phyloP scores from a whole-genome alignment of 495 filamentous ascomycete species.

The Xylaria scruposa region DNA sequence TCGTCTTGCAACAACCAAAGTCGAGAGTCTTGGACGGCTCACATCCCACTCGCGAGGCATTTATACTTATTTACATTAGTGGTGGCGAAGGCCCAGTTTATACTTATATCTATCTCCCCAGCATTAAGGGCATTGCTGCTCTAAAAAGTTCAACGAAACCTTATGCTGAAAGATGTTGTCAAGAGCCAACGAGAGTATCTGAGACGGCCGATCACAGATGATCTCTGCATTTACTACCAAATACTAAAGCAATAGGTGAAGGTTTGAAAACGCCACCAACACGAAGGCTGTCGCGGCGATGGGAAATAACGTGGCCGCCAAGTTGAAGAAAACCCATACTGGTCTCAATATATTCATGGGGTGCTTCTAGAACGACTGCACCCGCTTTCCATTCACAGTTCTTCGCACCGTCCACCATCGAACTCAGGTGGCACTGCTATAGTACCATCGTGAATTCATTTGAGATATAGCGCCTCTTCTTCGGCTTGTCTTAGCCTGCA shows the following conservation, averaged over 20 bases:
- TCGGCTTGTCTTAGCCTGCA: slow-evolving; percentile 15
- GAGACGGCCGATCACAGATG: slow-evolving; percentile 9
- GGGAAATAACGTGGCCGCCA: slow-evolving; percentile 10
- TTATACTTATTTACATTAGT: neutral
- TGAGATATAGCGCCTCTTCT: slow-evolving; percentile 7
- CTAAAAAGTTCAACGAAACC: neutral
- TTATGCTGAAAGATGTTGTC: neutral
- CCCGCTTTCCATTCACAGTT: neutral
- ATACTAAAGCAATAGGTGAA: neutral
- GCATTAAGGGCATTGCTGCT: neutral
- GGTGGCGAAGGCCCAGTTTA: neutral
- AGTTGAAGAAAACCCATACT: neutral
- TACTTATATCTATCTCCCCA: neutral
- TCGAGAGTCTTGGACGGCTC: slow-evolving; percentile 6
- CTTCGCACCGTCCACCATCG: slow-evolving; percentile 9
- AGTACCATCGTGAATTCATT: slow-evolving; percentile 8
- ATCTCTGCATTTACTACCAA: neutral
- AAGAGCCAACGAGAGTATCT: slow-evolving; percentile 1
- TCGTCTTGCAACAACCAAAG: slow-evolving; percentile 9
- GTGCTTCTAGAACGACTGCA: slow-evolving; percentile 18
- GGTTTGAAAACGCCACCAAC: slow-evolving; percentile 8
- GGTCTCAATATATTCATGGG: slow-evolving; percentile 5
- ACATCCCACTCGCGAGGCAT: slow-evolving; percentile 20
- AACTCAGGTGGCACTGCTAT: slow-evolving; percentile 21
- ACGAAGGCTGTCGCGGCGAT: slow-evolving; percentile 7